These are phyloP conservation scores for Solanum clarkiae DNA, from an alignment of 257 asterid species.

Conservation along the genomic window DNA sequence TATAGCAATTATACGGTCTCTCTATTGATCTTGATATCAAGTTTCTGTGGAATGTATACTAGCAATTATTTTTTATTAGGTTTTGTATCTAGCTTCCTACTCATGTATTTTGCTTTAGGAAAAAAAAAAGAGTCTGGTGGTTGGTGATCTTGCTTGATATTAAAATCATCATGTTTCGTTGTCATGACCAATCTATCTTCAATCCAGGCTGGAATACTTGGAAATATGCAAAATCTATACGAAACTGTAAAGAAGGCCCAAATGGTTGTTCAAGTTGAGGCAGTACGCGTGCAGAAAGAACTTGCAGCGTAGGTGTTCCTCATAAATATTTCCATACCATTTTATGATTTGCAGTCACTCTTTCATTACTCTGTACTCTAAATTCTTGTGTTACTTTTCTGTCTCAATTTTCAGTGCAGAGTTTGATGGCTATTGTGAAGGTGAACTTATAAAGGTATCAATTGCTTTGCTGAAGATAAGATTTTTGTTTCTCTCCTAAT, in stretches of 20 bases:
- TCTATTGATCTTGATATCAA: not conserved
- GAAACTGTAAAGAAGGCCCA: slow-evolving; percentile 98
- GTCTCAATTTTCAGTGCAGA: slow-evolving; percentile 56
- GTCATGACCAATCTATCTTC: slow-evolving; percentile 3
- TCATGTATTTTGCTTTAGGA: not conserved
- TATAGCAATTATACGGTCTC: not conserved
- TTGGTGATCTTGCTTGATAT: not conserved
- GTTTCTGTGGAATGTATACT: not conserved
- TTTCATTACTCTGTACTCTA: not conserved
- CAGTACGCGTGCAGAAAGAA: slow-evolving; percentile 87
- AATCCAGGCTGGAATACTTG: slow-evolving; percentile 78
- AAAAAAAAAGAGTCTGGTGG: not conserved
- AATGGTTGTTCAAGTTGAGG: slow-evolving; percentile 98
- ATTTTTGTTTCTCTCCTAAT: not conserved
- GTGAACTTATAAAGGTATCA: slow-evolving; percentile 76
- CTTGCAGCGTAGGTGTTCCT: slow-evolving; percentile 60
- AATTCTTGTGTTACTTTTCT: not conserved
- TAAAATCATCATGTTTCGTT: not conserved
- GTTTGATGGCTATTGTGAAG: slow-evolving; percentile 91
- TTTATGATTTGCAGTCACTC: not conserved
- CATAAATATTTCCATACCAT: not conserved
- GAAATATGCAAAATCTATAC: slow-evolving; percentile 91
- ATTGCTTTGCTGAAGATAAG: not conserved
- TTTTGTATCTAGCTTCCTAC: not conserved
- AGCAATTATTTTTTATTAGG: not conserved